Base-by-base conservation (phyloP, 148 eudicot species). In the Amaranthus hypochondriacus region DNA sequence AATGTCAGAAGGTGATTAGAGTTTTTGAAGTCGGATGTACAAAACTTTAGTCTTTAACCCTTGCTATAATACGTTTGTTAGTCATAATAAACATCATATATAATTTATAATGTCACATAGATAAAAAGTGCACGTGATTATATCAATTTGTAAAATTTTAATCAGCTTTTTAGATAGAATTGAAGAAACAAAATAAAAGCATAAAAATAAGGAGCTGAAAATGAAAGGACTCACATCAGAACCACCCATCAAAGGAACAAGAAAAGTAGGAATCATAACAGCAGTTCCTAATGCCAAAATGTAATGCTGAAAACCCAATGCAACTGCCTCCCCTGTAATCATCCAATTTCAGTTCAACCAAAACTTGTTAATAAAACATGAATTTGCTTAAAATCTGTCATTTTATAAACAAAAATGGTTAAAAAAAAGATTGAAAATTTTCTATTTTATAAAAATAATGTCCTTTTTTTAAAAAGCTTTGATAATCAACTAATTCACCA, bases 211-310 rank as follows among this genome's bases (percentile, higher is more conserved):
- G 53, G 55, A 74, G 4, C 51, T 9, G 69, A 71, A 59, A 4
- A 18, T 69, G 10, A 42, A 8, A 47, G 49, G 18, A 76, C 96
- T 87, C 63, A 95, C 98, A 84, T 92, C 87, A 80, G 52, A 69
- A 75, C 97, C 99, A 56, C 96, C 99, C 99, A 92, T 92, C 80
- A 87, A 79, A 56, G 93, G 89, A 69, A 90, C 97, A 48, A 95
- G 87, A 74, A 92, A 90, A 7, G 94, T 74, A 7, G 97, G 99
- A 58, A 95, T 95, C 96, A 95, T 95, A 48, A 95, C 97, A 43
- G 93, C 92, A 74, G 94, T 92, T 75, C 97, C 99, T 72, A 95
- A 77, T 1, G 97, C 83, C 86, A 92, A 75, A 43, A 92, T 89
- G 78, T 95, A 95, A 81, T 95, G 97, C 65, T 95, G 97, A 79